These are phyloP conservation scores for Fomitiporia mediterranea DNA, from an alignment of 1,284 basidiomycete genomes.

Conservation along the genomic window DNA sequence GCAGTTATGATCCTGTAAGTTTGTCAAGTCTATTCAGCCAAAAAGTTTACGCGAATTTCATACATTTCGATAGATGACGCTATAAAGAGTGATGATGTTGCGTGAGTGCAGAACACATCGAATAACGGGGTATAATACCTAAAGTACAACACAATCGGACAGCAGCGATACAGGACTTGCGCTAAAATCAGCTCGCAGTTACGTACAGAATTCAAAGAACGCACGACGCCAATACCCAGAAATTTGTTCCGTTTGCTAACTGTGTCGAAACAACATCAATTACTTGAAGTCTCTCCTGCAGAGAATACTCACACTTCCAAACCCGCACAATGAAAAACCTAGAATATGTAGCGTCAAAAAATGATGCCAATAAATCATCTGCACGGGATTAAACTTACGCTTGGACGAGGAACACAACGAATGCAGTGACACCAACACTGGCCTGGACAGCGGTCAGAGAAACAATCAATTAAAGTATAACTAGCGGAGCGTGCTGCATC, in stretches of 20 bases:
- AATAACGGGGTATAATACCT: not conserved
- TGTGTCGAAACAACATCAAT: no score
- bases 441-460: no score
- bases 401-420: constrained; percentile 17
- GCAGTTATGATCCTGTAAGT: constrained; percentile 15
- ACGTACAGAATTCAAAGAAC: not conserved
- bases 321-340: constrained; percentile 19
- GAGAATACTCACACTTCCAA: constrained; percentile 14
- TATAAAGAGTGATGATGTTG: not conserved
- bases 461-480: not conserved
- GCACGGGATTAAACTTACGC: not conserved
- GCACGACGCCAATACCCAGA: constrained; percentile 8
- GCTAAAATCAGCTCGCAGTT: not conserved
- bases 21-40: not conserved
- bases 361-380: not conserved
- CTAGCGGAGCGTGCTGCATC: not conserved
- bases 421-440: constrained; percentile 17
- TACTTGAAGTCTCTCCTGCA: no score
- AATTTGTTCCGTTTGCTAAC: constrained; percentile 16
- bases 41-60: not conserved
- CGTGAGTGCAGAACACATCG: not conserved
- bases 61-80: constrained; percentile 16
- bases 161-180: constrained; percentile 7
- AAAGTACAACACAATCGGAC: constrained; percentile 17
- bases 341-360: not conserved